Evolutionary conservation across 257 asterid species (phyloP), one percentile per base, ranked within the genome.

Genomic region (Lycium ferocissimum): DNA sequence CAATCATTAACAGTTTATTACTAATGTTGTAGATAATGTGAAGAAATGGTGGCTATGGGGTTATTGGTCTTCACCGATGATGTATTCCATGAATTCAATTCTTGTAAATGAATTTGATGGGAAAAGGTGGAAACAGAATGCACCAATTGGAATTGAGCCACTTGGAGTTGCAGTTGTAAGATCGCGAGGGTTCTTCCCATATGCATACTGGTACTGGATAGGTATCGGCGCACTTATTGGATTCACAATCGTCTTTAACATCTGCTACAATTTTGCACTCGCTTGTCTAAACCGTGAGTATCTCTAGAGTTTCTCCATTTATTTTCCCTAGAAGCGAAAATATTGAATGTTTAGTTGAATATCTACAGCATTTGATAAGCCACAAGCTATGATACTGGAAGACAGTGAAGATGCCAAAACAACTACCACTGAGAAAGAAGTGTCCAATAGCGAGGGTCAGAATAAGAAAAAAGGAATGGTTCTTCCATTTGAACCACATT

Each of bases 401-500:
- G 80, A 35, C 45, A 10, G 20, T 15, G 66, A 66, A 59, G 84
- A 63, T 81, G 56, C 81, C 20, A 47, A 73, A 47, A 73, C n/a
- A 20, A 47, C 20, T 17, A 20, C 2, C 81, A 47, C 4, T 73
- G 59, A 47, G 12, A 47, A 73, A 47, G 81, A 58, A 22, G 8
- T 14, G 18, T 59, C 56, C 58, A 81, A 43, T 43, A 47, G 45
- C 61, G 40, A 20, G 7, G 75, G 43, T 18, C 17, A 86, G 40
- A 85, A 47, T 14, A 75, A 58, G 51, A 88, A 73, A 79, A 83
- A 75, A 79, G 92, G 93, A 81, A 89, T 92, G 87, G 71, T 88
- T 85, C 91, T 92, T 76, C 92, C 95, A 40, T 92, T 92, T 72
- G 87, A 89, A 80, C 94, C 94, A 2, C 93, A 89, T 86, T 89